These are phyloP conservation scores for Aureobasidium pullulans DNA, from an alignment of 2,329 filamentous ascomycete genomes.

Conservation along the genomic window DNA sequence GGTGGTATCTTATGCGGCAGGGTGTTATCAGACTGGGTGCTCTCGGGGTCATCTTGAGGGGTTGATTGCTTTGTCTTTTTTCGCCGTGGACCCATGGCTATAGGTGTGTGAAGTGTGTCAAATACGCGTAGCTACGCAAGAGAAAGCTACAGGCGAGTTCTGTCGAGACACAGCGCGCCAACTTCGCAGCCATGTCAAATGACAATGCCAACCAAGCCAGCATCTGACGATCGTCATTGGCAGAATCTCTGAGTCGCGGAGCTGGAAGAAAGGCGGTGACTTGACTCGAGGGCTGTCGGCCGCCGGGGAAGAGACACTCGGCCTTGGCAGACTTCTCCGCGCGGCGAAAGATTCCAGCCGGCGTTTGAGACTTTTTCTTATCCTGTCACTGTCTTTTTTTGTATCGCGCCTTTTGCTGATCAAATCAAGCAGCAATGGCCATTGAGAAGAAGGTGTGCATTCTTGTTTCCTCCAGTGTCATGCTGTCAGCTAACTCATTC, in stretches of 20 bases:
- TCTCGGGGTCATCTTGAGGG: background rate
- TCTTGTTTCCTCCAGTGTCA: conserved; percentile 2
- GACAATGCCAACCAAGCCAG: background rate
- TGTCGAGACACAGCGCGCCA: background rate
- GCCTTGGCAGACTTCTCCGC: background rate
- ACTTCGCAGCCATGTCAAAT: background rate
- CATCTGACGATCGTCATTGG: conserved; percentile 7
- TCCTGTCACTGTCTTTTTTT: background rate
- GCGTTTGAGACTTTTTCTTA: conserved; percentile 8
- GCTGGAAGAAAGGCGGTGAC: background rate
- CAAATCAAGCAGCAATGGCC: conserved; percentile 55
- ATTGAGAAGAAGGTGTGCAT: conserved; percentile 78
- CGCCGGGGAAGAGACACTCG: background rate
- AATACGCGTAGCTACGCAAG: background rate
- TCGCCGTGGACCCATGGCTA: conserved; percentile 20
- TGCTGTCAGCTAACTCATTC: background rate
- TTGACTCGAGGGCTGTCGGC: background rate
- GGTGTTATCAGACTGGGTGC: conserved; percentile 1
- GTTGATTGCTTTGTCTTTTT: conserved; percentile 34
- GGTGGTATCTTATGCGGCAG: background rate
- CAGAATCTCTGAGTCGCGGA: background rate
- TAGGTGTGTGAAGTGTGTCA: background rate
- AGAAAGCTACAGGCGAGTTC: background rate
- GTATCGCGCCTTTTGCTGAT: background rate
- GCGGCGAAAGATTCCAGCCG: conserved; percentile 1